Conservation (phyloP, 306 rosid genomes). For the Luffa acutangula region DNA sequence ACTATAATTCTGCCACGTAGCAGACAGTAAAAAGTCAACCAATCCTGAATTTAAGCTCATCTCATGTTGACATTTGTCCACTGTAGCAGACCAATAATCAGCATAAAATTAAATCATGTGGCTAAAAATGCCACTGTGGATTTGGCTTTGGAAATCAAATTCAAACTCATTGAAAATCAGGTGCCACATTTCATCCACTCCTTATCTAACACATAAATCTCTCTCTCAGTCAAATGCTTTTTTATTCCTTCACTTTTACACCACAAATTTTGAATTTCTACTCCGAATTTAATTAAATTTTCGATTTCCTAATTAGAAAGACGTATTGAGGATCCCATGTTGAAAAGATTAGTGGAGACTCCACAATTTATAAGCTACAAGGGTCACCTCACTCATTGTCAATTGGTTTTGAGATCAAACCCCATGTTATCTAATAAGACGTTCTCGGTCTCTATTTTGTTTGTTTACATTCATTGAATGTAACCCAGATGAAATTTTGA, state of each 20-base stretch:
- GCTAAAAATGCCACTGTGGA: neutral
- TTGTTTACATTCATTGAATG: too few species aligned
- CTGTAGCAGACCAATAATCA: neutral
- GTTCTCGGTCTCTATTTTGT: too few species aligned
- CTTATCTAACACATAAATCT: constrained; percentile 24
- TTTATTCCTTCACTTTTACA: neutral
- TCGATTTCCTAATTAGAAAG: too few species aligned
- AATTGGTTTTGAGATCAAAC: too few species aligned
- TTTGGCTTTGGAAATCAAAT: neutral
- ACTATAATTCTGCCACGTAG: constrained; percentile 20
- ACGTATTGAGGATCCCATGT: too few species aligned
- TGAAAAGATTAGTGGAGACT: too few species aligned
- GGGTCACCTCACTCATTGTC: too few species aligned
- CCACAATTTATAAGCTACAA: too few species aligned
- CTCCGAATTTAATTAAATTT: too few species aligned
- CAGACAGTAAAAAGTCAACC: constrained; percentile 29
- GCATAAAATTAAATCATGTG: neutral
- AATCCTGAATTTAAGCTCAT: constrained; percentile 4
- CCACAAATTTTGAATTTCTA: neutral
- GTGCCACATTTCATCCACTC: constrained; percentile 44
- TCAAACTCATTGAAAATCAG: constrained; percentile 49
- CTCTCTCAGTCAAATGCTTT: neutral
- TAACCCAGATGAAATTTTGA: too few species aligned
- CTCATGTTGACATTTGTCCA: constrained; percentile 25
- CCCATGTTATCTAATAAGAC: too few species aligned